Base-by-base conservation (phyloP, 2,329 filamentous ascomycete genomes). In the Leptoxyphium fumago region DNA sequence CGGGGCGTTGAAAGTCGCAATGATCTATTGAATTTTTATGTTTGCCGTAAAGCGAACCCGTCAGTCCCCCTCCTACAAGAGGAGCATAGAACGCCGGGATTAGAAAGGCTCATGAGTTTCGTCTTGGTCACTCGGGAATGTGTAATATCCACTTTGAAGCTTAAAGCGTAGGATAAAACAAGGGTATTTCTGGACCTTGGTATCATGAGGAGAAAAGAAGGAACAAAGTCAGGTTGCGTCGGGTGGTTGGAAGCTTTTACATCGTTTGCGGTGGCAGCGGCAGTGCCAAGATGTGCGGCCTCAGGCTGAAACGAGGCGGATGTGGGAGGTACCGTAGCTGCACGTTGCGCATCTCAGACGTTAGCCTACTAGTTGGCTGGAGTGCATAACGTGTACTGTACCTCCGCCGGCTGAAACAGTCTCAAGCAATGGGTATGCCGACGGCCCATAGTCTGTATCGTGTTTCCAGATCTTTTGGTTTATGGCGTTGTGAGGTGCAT, bases 51-150 rank as follows among this genome's bases (percentile, higher is more conserved):
- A 36, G 32, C 32, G 32, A 36, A 36, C 32, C 32, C 32, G 32
- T 9, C 32, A 36, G 32, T 36, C 32, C 32, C 32, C 32, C 15
- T 36, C 32, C 32, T 15, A 36, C 11, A 15, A 36, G 32, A 36
- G 32, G 15, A 15, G 15, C 32, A 36, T 36, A 36, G 32, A 36
- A 36, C 32, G 32, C 32, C 40, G 32, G 46, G 40, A 47, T 47
- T 47, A 43, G 43, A 47, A 47, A 39, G 46, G 46, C 46, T 32
- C 32, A 36, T 13, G 17, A 29, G 34, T 32, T 39, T 43, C n/a
- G 45, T 47, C 29, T 47, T 30, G 46, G 43, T 45, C 46, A 42
- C 43, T 42, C 46, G 46, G 43, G 43, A 47, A 47, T 47, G 46
- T 47, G 46, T 47, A 30, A 39, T 18, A 38, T 40, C 42, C 46